Base-by-base conservation (phyloP, 768 basidiomycete genomes). In the Chalciporus piperatus region DNA sequence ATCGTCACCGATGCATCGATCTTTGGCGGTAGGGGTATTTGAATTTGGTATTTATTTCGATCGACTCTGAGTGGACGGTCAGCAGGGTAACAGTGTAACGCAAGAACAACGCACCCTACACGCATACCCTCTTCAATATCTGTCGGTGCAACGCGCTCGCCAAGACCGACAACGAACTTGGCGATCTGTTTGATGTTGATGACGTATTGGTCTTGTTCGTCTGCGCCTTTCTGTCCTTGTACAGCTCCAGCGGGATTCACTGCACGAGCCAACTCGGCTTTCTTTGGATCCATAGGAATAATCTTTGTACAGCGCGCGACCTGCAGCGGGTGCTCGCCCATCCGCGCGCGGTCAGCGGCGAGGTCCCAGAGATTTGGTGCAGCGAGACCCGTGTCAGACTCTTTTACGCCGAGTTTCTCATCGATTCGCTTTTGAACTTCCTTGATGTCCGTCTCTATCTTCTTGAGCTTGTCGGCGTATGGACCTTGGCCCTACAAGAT, bases 81-180 rank as follows among this genome's bases (percentile, higher is more conserved):
- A 50, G 33, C 33, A 59, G 50, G 46, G 6, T 40, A 39, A 45
- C 28, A 47, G 27, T 6, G 25, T 28, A 16, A 16, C 2, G 11
- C 10, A 41, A 16, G 4, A 5, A n/a, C 16, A 23, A 58, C 91
- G 65, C 65, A 98, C 96, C 96, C 97, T 37, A 99, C 97, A 48
- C 97, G 87, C 97, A 99, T 99, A n/a, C 97, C 97, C 76, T 99
- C 97, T 70, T 99, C 97, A 47, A 99, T 94, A 74, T 99, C 97
- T 3, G 96, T 97, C 11, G 94, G 91, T 20, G 97, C 92, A 2
- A 99, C 94, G 38, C 93, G 87, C 59, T 99, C 97, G 17, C 94
- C 95, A 5, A 99, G 74, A 17, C 94, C 97, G 39, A 99, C 97
- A 10, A 99, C 97, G 66, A 98, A 98, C 73, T 99, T 99, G 9